phyloP scores from a whole-genome alignment of 2,329 filamentous ascomycete genomes.

The Aspergillus tamarii region DNA sequence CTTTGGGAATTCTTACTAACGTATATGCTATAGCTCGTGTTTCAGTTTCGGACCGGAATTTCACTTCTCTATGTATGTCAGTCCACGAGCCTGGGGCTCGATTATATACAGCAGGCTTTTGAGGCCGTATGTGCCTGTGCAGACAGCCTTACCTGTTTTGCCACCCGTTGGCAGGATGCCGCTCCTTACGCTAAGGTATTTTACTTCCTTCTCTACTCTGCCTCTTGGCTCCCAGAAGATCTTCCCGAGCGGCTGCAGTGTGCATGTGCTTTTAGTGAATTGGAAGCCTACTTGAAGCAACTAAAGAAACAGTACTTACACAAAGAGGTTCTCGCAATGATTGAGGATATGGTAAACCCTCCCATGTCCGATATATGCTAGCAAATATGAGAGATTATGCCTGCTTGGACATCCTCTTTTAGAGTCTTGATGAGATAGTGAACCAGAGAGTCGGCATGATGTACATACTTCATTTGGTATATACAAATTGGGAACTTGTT shows the following conservation, averaged over 20 bases:
- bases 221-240: slow-evolving; percentile 16
- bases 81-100: slow-evolving; percentile 17
- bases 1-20: slow-evolving; percentile 4
- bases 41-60: slow-evolving; percentile 31
- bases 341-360: slow-evolving; percentile 30
- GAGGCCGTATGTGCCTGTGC: slow-evolving; percentile 27
- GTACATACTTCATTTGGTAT: neutral
- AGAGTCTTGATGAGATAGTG: neutral
- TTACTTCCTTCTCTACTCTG: slow-evolving; percentile 21
- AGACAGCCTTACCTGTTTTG: slow-evolving; percentile 26
- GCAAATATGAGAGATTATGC: neutral
- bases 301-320: slow-evolving; percentile 30
- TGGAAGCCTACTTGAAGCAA: slow-evolving; percentile 22
- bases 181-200: slow-evolving; percentile 26
- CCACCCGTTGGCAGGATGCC: slow-evolving; percentile 29
- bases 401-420: neutral
- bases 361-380: neutral
- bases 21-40: slow-evolving; percentile 23
- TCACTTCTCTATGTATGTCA: slow-evolving; percentile 33
- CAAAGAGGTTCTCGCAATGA: slow-evolving; percentile 29
- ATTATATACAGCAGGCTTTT: slow-evolving; percentile 16
- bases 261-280: slow-evolving; percentile 15
- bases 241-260: neutral
- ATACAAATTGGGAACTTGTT: neutral
- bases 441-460: neutral